A percentile compares a stretch with the other conserved stretches of the same genome.
Evolutionary conservation across 2,329 filamentous ascomycete species (phyloP).

Genomic region (Cucurbitaria berberidis): DNA sequence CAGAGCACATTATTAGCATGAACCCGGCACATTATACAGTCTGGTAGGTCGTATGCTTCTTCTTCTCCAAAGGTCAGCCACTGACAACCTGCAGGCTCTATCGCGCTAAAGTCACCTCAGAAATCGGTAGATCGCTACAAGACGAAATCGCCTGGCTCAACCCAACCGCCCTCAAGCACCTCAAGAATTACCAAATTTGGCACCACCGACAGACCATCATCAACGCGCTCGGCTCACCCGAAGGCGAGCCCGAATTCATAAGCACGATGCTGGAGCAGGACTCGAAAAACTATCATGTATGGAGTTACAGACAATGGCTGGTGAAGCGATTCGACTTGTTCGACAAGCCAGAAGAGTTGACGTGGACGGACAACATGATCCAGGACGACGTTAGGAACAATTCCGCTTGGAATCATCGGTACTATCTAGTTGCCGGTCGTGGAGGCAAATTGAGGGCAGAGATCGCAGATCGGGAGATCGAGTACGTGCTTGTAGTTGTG

Average conservation of each 20-base stretch:
- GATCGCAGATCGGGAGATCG: constrained; percentile 75
- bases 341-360: constrained; percentile 67
- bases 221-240: constrained; percentile 63
- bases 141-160: constrained; percentile 89
- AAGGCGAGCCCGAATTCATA: constrained; percentile 77
- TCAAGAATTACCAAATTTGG: constrained; percentile 99
- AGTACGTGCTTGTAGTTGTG: constrained; percentile 53
- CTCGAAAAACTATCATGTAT: constrained; percentile 98
- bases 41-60: constrained; percentile 62
- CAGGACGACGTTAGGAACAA: constrained; percentile 89
- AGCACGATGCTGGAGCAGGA: constrained; percentile 81
- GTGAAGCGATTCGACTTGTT: constrained; percentile 66
- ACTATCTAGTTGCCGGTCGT: constrained; percentile 77
- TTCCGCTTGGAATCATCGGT: constrained; percentile 96
- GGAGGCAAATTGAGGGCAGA: constrained; percentile 54
- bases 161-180: constrained; percentile 76
- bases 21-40: constrained; percentile 99
- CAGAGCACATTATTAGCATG: constrained; percentile 86
- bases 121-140: constrained; percentile 67
- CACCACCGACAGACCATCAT: constrained; percentile 66
- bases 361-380: constrained; percentile 74
- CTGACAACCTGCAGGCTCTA: constrained; percentile 68
- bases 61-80: background rate
- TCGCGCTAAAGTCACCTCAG: constrained; percentile 77
- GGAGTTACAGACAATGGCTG: constrained; percentile 88